Base-by-base conservation (phyloP, 768 basidiomycete genomes). In the Suillus brevipes region DNA sequence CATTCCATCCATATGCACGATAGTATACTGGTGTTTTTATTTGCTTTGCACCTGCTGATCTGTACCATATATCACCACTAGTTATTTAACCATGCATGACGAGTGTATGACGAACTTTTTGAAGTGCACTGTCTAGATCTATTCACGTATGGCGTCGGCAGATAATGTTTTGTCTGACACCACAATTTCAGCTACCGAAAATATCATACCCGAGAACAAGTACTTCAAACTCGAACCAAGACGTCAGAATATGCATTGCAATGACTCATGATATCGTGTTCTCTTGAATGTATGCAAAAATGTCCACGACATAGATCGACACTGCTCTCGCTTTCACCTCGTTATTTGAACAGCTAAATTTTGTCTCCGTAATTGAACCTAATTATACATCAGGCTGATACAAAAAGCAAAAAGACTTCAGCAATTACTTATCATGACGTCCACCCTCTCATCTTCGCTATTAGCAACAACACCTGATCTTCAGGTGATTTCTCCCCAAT, bases 1-100 rank as follows among this genome's bases (percentile, higher is more conserved):
- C 79, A 64, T 89, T 86, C 75, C 87, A 89, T 75, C 87, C 87
- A n/a, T 89, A 89, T 72, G 80, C 86, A 62, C 81, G 87, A 70
- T 87, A 78, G 75, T 63, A 50, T 38, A 14, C n/a, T 56, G 43
- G 37, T 56, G n/a, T 34, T 40, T 63, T 52, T 60, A 61, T 50
- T 49, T 53, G 40, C 25, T 31, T 31, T 13, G 65, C 52, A 66
- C 64, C 73, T 56, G 65, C 52, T 66, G 59, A 58, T 57, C 63
- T 75, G 74, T 75, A 72, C 50, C 65, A 73, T 75, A 75, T 77
- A 77, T 72, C 66, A 72, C 60, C 62, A 52, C 57, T 71, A 71
- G 69, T 72, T 18, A 56, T 72, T 53, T 64, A 62, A 55, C 12
- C 20, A 55, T 55, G 18, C 50, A 50, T 28, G 20, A 36, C n/a